These are phyloP conservation scores for Candida sphagnicola DNA, from an alignment of 805 yeast species.

Conservation along the genomic window DNA sequence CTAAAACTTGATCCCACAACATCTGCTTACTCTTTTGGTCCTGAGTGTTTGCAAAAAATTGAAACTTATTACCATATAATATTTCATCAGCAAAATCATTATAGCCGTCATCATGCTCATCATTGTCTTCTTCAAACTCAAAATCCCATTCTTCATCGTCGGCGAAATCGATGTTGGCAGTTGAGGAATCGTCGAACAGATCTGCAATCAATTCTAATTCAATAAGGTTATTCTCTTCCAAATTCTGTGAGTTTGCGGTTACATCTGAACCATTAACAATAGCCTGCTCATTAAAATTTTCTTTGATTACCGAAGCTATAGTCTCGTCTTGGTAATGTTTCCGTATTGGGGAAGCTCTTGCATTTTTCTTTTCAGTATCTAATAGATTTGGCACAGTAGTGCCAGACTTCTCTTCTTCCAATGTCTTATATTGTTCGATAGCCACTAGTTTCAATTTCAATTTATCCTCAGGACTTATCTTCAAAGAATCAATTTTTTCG, in stretches of 20 bases:
- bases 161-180: constrained; percentile 18
- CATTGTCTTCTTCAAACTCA: constrained; percentile 28
- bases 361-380: constrained; percentile 1
- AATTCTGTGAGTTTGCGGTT: constrained; percentile 15
- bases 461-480: constrained; percentile 26
- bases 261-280: background rate
- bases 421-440: constrained; percentile 14
- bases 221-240: constrained; percentile 37
- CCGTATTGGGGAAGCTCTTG: background rate
- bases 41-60: constrained; percentile 2
- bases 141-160: constrained; percentile 37
- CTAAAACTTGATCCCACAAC: constrained; percentile 39
- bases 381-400: background rate
- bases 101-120: constrained; percentile 19
- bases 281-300: constrained; percentile 7
- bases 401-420: constrained; percentile 8
- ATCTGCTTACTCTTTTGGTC: constrained; percentile 14
- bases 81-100: constrained; percentile 24
- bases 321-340: constrained; percentile 3
- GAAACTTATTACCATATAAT: constrained; percentile 14
- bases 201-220: constrained; percentile 55
- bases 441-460: constrained; percentile 20
- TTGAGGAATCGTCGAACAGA: constrained; percentile 32
- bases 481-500: constrained; percentile 22
- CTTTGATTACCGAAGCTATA: constrained; percentile 13